These are phyloP conservation scores for Nemania sp. DNA, from an alignment of 2,329 filamentous ascomycete species.

Conservation along the genomic window DNA sequence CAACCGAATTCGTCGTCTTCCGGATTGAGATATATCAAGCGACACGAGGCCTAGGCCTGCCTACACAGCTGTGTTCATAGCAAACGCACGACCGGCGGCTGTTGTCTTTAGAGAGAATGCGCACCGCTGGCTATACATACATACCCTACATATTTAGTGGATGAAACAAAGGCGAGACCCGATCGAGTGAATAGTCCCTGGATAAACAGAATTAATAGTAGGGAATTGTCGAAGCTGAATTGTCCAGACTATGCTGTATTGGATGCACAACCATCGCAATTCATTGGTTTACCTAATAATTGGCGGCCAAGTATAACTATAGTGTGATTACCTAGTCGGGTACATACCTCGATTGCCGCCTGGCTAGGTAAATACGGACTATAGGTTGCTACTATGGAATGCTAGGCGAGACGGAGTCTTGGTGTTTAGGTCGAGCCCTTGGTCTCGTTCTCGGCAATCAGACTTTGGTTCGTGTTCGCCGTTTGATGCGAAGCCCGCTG, in stretches of 20 bases:
- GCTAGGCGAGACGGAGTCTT: slow-evolving; percentile 5
- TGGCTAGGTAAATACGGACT: neutral
- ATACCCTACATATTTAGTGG: no score
- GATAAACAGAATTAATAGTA: slow-evolving; percentile 8
- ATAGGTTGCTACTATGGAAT: neutral
- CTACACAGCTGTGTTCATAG: slow-evolving; percentile 26
- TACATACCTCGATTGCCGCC: no score
- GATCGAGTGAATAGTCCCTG: neutral
- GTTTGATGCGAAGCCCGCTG: slow-evolving; percentile 32
- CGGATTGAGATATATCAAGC: slow-evolving; percentile 36
- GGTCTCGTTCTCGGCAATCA: slow-evolving; percentile 33
- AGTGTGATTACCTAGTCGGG: no score
- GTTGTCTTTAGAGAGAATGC: slow-evolving; percentile 19
- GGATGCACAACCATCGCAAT: slow-evolving; percentile 8
- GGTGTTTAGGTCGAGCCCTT: slow-evolving; percentile 20
- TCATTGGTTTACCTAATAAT: slow-evolving; percentile 14
- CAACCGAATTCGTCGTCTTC: slow-evolving; percentile 17
- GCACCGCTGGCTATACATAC: neutral
- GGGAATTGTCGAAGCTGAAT: slow-evolving; percentile 15
- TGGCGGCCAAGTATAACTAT: neutral
- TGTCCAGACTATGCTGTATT: neutral
- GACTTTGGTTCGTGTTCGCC: slow-evolving; percentile 36
- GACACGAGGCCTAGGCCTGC: slow-evolving; percentile 26
- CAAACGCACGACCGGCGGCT: slow-evolving; percentile 17
- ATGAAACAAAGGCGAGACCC: slow-evolving; percentile 31